Conservation (phyloP, 2,329 filamentous ascomycete genomes). For the Thielaviopsis cerberus region DNA sequence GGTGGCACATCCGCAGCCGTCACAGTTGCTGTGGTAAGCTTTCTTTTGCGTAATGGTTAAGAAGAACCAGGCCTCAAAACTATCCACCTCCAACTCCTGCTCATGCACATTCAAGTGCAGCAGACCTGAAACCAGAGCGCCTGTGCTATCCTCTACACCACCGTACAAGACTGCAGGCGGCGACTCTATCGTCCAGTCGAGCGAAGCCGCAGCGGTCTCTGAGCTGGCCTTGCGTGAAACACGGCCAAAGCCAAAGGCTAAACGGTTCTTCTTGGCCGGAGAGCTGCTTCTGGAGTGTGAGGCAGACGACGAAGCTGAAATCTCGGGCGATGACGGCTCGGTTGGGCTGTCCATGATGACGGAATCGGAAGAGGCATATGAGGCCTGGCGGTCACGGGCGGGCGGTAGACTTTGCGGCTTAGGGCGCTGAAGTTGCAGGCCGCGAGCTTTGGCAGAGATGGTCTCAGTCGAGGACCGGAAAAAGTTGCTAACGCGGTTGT, state of each 20-base stretch:
- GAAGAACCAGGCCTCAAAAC: slow-evolving; percentile 53
- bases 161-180: slow-evolving; percentile 76
- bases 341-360: slow-evolving; percentile 23
- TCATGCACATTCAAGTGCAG: slow-evolving; percentile 57
- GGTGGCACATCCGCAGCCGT: slow-evolving; percentile 51
- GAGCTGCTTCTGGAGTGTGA: slow-evolving; percentile 15
- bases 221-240: slow-evolving; percentile 21
- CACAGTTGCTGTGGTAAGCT: slow-evolving; percentile 62
- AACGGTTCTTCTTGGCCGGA: slow-evolving; percentile 21
- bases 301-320: slow-evolving; percentile 21
- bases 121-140: slow-evolving; percentile 70
- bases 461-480: slow-evolving; percentile 37
- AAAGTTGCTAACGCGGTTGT: slow-evolving; percentile 38
- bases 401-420: slow-evolving; percentile 6
- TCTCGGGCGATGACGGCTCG: slow-evolving; percentile 18
- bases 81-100: slow-evolving; percentile 45
- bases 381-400: slow-evolving; percentile 8
- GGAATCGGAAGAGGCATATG: slow-evolving; percentile 13
- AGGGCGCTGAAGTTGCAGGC: slow-evolving; percentile 7
- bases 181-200: slow-evolving; percentile 55
- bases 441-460: slow-evolving; percentile 18
- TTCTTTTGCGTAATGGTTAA: slow-evolving; percentile 60
- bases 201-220: slow-evolving; percentile 22
- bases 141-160: slow-evolving; percentile 52
- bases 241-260: slow-evolving; percentile 18